phyloP scores from a whole-genome alignment of 257 asterid genomes.

The Perilla frutescens region DNA sequence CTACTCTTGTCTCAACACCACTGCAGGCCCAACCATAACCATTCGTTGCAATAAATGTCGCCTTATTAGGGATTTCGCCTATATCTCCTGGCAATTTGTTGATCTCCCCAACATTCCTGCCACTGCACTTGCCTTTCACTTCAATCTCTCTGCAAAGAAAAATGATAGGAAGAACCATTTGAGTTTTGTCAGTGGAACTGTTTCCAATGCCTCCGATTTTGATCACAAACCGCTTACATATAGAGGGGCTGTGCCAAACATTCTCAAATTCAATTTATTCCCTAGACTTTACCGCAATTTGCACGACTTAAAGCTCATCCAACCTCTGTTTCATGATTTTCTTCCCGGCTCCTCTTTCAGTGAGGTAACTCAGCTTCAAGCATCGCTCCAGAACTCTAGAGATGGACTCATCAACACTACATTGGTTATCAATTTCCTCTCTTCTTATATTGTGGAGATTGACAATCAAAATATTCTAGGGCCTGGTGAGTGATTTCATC shows the following conservation, averaged over 20 bases:
- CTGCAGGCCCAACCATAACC: conserved; percentile 76
- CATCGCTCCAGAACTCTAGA: conserved; percentile 68
- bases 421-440: conserved; percentile 75
- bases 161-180: conserved; percentile 60
- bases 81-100: conserved; percentile 83
- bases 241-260: conserved; percentile 78
- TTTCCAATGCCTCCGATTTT: conserved; percentile 59
- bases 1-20: conserved; percentile 85
- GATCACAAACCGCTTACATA: conserved; percentile 63
- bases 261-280: conserved; percentile 81
- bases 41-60: conserved; percentile 71
- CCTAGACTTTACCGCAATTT: conserved; percentile 77
- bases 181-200: conserved; percentile 84
- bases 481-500: conserved; percentile 74
- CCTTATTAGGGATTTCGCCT: conserved; percentile 59
- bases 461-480: conserved; percentile 72
- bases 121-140: conserved; percentile 85
- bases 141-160: conserved; percentile 80
- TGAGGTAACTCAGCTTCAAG: conserved; percentile 66
- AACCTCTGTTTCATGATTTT: conserved; percentile 90
- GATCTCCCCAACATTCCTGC: conserved; percentile 93
- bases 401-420: conserved; percentile 85
- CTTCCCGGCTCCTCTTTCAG: conserved; percentile 81
- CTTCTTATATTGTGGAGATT: conserved; percentile 82
- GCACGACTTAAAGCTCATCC: conserved; percentile 79